Evolutionary conservation across 257 asterid species (phyloP).

Genomic region (Anisodus tanguticus): DNA sequence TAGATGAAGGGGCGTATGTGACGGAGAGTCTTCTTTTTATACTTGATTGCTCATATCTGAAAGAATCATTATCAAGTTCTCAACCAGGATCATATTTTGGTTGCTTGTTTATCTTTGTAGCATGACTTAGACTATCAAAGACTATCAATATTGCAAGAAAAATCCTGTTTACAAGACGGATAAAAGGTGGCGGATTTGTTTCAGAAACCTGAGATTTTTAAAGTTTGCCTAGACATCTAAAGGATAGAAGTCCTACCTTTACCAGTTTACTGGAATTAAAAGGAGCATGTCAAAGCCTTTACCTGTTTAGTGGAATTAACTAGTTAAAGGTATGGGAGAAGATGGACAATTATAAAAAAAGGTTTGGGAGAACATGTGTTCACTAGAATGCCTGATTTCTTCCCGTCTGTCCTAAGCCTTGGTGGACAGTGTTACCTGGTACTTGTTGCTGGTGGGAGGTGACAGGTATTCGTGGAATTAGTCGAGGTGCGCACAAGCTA

Average conservation of each 20-base stretch:
- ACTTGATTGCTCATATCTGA: background rate
- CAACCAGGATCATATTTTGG: background rate
- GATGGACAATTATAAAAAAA: no score
- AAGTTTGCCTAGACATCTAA: background rate
- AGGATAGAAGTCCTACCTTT: background rate
- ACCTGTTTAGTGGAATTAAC: background rate
- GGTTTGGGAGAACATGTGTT: background rate
- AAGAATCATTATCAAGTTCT: background rate
- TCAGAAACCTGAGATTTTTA: background rate
- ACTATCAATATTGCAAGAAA: background rate
- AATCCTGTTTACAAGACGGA: background rate
- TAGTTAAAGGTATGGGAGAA: background rate
- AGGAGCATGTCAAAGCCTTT: background rate
- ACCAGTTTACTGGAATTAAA: background rate
- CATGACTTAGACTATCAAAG: background rate
- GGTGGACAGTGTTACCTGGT: no score
- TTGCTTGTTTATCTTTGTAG: background rate
- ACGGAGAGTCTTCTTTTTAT: background rate
- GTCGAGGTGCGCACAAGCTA: no score
- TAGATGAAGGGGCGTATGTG: background rate
- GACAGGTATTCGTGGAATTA: no score
- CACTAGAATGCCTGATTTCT: background rate
- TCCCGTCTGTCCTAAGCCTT: no score
- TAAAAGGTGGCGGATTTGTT: background rate
- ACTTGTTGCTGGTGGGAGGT: no score